Base-by-base conservation (phyloP, 1,284 basidiomycete species). In the Malassezia brasiliensis region DNA sequence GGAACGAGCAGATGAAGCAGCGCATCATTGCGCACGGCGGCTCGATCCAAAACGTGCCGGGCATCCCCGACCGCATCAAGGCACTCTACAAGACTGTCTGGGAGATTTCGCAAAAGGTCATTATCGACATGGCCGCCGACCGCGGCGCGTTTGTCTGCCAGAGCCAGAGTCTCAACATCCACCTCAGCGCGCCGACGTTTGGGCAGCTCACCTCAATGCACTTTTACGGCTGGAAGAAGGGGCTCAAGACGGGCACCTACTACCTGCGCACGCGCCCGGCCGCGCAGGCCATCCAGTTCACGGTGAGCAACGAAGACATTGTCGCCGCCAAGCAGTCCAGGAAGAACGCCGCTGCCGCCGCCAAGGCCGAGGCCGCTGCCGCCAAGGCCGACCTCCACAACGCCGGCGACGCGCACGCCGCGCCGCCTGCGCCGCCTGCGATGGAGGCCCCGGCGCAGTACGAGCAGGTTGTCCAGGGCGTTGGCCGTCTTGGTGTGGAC, bases 201-300 rank as follows among this genome's bases (percentile, higher is more conserved):
- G 89, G 88, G 17, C 94, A 99, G 77, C 80, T 99, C 54, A 69
- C 69, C 17, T 68, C 87, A 66, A 98, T 96, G 93, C 94, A 98
- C 79, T 99, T 98, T 79, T 96, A 98, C 77, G 94, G 91, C 22
- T 98, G 93, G 94, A 94, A 94, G 83, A 89, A 89, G 78, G 94
- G 94, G 28, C 79, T 99, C 73, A 99, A 99, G 84, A 98, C 94
- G 0, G 94, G 72, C 40, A 65, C 66, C 35, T 79, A 81, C 79
- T 96, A 98, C 78, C 82, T 99, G 49, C 85, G 94, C 54, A 96
- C 94, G 40, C 83, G 88, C 52, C 89, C 94, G 2, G 90, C 91
- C 9, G 88, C 90, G 28, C 85, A 90, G 72, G 94, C 94, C 37
- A 91, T 94, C 77, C 90, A 98, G 79, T 98, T 99, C 80, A 99